Percentiles rank a stretch among this genome's conserved stretches.
phyloP scores from a whole-genome alignment of 2,329 filamentous ascomycete genomes.

The Plenodomus biglobosus region DNA sequence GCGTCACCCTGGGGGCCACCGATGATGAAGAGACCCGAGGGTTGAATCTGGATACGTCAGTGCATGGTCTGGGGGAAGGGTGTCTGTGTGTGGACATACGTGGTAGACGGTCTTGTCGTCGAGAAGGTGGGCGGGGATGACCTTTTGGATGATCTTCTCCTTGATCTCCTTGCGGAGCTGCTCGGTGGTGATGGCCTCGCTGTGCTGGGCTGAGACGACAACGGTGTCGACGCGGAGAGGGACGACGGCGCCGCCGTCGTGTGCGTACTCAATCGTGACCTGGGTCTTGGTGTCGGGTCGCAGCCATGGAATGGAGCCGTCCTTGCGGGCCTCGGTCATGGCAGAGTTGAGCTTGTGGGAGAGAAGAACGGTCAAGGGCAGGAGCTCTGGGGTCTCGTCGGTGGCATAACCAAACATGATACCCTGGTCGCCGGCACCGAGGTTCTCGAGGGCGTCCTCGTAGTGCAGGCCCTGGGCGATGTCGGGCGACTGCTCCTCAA shows the following conservation, averaged over 20 bases:
- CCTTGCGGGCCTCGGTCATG: constrained; percentile 85
- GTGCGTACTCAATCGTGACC: constrained; percentile 97
- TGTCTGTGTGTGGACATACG: constrained; percentile 55
- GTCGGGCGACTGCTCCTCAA: constrained; percentile 98
- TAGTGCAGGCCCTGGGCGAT: constrained; percentile 99
- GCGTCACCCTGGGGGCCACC: constrained; percentile 98
- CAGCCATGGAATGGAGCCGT: constrained; percentile 89
- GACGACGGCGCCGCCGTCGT: constrained; percentile 91
- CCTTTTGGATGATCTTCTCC: constrained; percentile 95
- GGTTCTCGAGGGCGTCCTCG: constrained; percentile 94
- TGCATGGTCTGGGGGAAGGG: constrained; percentile 4
- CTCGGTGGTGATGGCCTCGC: constrained; percentile 83
- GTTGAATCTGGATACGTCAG: constrained; percentile 69
- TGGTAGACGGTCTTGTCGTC: constrained; percentile 95
- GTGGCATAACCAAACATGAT: constrained; percentile 99
- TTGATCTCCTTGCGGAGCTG: constrained; percentile 89
- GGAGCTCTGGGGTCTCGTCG: constrained; percentile 96
- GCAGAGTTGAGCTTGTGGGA: constrained; percentile 96
- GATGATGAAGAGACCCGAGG: constrained; percentile 97
- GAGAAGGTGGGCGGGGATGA: constrained; percentile 89
- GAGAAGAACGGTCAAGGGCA: constrained; percentile 90
- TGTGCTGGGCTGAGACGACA: constrained; percentile 95
- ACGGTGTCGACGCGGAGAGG: constrained; percentile 94
- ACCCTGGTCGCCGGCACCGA: constrained; percentile 98
- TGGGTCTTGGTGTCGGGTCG: constrained; percentile 99